Conservation (phyloP, 225 moss, liverwort and hornwort genomes). For the Ulota crispa region DNA sequence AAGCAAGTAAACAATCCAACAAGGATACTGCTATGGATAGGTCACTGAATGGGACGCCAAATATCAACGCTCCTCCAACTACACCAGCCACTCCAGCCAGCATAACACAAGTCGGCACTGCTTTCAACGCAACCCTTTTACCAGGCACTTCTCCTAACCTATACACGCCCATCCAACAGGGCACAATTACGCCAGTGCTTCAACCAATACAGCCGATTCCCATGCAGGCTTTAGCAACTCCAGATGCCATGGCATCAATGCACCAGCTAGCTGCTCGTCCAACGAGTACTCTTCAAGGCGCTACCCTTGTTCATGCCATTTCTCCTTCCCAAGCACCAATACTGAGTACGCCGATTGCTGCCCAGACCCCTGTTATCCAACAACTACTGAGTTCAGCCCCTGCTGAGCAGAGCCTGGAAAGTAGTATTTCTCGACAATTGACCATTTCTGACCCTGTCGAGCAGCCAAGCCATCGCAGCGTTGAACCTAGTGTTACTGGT, state of each 20-base stretch:
- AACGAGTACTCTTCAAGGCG: conserved; percentile 13
- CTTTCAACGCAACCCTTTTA: conserved; percentile 27
- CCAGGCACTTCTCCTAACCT: conserved; percentile 19
- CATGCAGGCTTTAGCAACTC: conserved; percentile 39
- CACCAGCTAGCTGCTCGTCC: conserved; percentile 18
- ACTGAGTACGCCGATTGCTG: conserved; percentile 18
- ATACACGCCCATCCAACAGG: conserved; percentile 36
- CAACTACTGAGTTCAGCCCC: neutral
- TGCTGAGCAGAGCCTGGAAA: conserved; percentile 34
- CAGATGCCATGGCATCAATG: conserved; percentile 13
- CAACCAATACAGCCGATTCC: conserved; percentile 31
- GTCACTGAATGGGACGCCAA: conserved; percentile 34
- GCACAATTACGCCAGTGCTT: conserved; percentile 19
- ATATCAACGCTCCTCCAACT: conserved; percentile 21
- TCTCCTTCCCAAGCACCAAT: conserved; percentile 20
- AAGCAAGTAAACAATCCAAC: conserved; percentile 37
- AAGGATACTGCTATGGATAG: conserved; percentile 26
- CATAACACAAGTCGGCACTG: conserved; percentile 25
- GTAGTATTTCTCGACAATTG: conserved; percentile 24
- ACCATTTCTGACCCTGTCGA: conserved; percentile 28
- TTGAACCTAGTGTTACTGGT: neutral
- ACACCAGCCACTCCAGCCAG: conserved; percentile 44
- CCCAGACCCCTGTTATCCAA: conserved; percentile 25
- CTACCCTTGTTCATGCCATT: conserved; percentile 13
- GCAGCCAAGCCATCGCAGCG: conserved; percentile 18